Base-by-base conservation (phyloP, 345 rosid species). In the Moricandia moricandioides region DNA sequence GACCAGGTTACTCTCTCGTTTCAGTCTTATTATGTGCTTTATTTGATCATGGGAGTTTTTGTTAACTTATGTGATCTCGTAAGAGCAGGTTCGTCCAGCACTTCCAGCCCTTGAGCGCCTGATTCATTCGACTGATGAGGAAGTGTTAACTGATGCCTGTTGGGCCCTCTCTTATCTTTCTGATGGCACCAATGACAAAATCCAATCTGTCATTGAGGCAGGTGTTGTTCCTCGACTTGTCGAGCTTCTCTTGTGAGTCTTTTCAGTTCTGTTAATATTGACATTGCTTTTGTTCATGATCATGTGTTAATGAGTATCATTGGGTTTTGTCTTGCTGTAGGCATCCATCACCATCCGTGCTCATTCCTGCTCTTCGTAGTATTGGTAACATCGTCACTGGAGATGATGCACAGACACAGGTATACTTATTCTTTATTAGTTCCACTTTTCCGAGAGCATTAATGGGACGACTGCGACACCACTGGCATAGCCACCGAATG, bases 131-230 rank as follows among this genome's bases (percentile, higher is more conserved):
- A 89, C 80, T 69, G 99, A 95, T 71, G 99, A 95, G 74, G 99
- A 95, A 85, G 99, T 95, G 67, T 81, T 95, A 77, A 92, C 97
- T 2, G 99, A 92, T 82, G 94, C 98, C 31, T 95, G 99, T 71
- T 95, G 99, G 99, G 98, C 98, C 7, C 91, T 95, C 34, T 95
- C 97, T 5, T 95, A 92, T 78, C 89, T 95, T 34, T 92, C 97
- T 69, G 98, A 95, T 84, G 99, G 99, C 27, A 89, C 93, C 27
- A 95, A 95, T 83, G 99, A 92, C 82, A 92, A 92, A 85, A 92
- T 95, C 73, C 97, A 95, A 84, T 85, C 92, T 79, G 98, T 95
- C 58, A 90, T 95, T 75, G 91, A 90, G 69, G 93, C 97, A 35
- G 88, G 89, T 43, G 96, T 92, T 78, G 90, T 96, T 74, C 88